Evolutionary conservation across 495 filamentous ascomycete species (phyloP).

Genomic region (Neurospora intermedia): DNA sequence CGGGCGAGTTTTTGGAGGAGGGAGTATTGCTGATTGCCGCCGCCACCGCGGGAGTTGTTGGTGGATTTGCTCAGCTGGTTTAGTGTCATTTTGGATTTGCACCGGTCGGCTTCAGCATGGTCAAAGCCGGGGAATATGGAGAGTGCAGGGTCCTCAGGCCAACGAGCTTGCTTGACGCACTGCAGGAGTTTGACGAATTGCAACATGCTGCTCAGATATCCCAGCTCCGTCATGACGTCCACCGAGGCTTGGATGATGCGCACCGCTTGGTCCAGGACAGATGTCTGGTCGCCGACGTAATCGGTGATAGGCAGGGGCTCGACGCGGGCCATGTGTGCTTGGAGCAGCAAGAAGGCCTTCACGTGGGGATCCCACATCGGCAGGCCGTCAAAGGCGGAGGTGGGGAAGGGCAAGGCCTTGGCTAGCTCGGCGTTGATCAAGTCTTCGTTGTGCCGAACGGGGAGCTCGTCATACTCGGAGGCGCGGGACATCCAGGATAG

Average conservation of each 20-base stretch:
- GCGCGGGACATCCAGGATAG: slow-evolving; percentile 88
- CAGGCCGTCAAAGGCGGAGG: slow-evolving; percentile 40
- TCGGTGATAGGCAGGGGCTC: slow-evolving; percentile 80
- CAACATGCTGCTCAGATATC: slow-evolving; percentile 58
- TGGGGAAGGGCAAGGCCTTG: slow-evolving; percentile 56
- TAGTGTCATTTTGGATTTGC: slow-evolving; percentile 17
- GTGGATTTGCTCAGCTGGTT: neutral
- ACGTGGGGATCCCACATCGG: slow-evolving; percentile 99
- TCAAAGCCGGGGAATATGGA: slow-evolving; percentile 74
- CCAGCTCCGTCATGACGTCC: slow-evolving; percentile 88
- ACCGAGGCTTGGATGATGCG: slow-evolving; percentile 90
- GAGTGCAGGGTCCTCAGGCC: slow-evolving; percentile 73
- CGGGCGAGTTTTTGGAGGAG: slow-evolving; percentile 27
- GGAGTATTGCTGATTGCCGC: slow-evolving; percentile 22
- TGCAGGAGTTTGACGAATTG: slow-evolving; percentile 81
- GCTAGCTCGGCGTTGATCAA: slow-evolving; percentile 92
- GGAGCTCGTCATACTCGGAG: slow-evolving; percentile 93
- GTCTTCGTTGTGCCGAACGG: slow-evolving; percentile 98
- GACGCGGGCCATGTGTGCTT: slow-evolving; percentile 89
- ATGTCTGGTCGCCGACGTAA: slow-evolving; percentile 85
- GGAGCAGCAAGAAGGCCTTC: slow-evolving; percentile 87
- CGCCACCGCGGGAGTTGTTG: slow-evolving; percentile 20
- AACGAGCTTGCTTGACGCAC: slow-evolving; percentile 82
- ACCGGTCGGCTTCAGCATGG: slow-evolving; percentile 28
- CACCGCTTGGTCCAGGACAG: slow-evolving; percentile 85